A percentile compares a stretch with the other conserved stretches of the same genome.
Evolutionary conservation across 257 asterid genomes (phyloP).

Genomic region (Solanum etuberosum): DNA sequence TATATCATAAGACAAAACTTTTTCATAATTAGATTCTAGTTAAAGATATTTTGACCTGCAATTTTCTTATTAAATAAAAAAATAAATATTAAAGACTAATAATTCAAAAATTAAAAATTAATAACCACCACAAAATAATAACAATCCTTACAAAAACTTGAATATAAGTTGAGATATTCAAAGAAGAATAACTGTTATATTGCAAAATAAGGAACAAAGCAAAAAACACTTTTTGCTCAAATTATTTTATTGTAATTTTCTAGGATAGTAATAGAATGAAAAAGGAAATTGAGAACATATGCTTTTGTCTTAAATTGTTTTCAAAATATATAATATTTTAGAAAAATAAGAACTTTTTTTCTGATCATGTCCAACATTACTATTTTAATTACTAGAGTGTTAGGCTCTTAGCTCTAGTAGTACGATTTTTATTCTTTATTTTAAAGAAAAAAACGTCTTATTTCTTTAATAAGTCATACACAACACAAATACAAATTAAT

Average conservation of each 20-base stretch:
- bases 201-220: background rate
- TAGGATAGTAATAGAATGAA: background rate
- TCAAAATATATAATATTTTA: background rate
- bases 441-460: rapidly evolving
- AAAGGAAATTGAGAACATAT: background rate
- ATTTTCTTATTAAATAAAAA: background rate
- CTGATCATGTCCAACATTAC: background rate
- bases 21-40: background rate
- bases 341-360: background rate
- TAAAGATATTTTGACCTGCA: no score
- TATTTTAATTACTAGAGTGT: background rate
- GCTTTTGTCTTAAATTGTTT: background rate
- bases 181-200: background rate
- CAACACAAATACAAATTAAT: background rate
- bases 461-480: background rate
- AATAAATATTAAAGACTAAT: no score
- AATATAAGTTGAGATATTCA: background rate
- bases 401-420: no score
- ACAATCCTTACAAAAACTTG: background rate
- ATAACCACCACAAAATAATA: background rate
- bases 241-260: background rate
- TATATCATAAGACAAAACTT: background rate
- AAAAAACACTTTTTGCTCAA: background rate
- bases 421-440: no score
- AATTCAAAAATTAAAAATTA: no score